Base-by-base conservation (phyloP, 495 filamentous ascomycete genomes). In the Copromyces sp. region DNA sequence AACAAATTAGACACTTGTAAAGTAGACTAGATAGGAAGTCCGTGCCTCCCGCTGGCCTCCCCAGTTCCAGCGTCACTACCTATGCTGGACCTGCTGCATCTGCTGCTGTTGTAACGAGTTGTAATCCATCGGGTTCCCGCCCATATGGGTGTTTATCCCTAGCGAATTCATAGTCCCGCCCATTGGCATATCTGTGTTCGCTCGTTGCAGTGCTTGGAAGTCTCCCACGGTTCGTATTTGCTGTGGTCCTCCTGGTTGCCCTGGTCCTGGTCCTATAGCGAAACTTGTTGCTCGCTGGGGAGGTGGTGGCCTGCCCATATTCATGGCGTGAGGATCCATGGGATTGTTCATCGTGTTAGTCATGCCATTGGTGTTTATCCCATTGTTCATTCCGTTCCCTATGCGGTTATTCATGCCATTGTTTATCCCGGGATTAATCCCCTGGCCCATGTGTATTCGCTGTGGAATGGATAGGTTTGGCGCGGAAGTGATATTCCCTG, bases 151-250 rank as follows among this genome's bases (percentile, higher is more conserved):
- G 3, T 74, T 76, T 70, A 81, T 80, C 8, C 81, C 79, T 3
- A 85, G 59, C 9, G 81, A 41, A 53, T 65, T 32, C 53, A 65
- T 65, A 0, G 53, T 35, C 14, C 53, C 53, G 16, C 77, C 77
- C 80, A 84, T 83, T 0, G 79, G 38, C 59, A 78, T 81, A 68
- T 84, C 84, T 0, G 83, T 78, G 70, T 83, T 83, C 41, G 79
- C 78, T 70, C 84, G 76, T 59, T 84, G 82, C 9, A 86, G 71
- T 2, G 83, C 81, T 11, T 86, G 84, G 72, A 84, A 86, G 44
- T 85, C 84, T 14, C 82, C 82, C 20, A 86, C 82, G 0, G 84
- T 84, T 69, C 82, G 82, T 70, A 83, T 71, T 65, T 77, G 81
- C n/a, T 81, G 79, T 16, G 74, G 29, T 7, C 53, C 53, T 65